Evolutionary conservation across 2,329 filamentous ascomycete genomes (phyloP), one percentile per base, ranked within the genome.

Genomic region (Cladophialophora exuberans): DNA sequence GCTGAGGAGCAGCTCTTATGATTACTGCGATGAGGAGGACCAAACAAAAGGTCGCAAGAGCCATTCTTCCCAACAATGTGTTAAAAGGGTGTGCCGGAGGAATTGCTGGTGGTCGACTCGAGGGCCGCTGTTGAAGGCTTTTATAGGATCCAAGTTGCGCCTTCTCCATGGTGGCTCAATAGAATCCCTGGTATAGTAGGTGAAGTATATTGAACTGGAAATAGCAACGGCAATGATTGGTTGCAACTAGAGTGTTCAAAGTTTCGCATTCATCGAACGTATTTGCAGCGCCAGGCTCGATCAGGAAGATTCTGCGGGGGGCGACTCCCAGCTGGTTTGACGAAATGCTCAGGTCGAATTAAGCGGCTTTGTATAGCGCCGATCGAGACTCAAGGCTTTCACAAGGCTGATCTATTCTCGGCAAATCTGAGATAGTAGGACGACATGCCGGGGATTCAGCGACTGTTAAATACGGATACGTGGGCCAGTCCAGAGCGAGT

Each of bases 1-100:
- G 52, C 43, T 59, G 52, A 17, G 52, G 33, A 35, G 41, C 33
- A 15, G 42, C 43, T 23, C 28, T 20, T 18, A 46, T 25, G 6
- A 51, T 10, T 15, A 43, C 17, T 13, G 28, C 28, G 13, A 52
- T 25, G 15, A 44, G 30, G 11, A 58, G 13, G 18, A 48, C 31
- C 13, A 23, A 22, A 47, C 6, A 18, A 15, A 45, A 13, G 38
- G 15, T 26, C 10, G 50, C 17, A 15, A 39, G 11, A 9, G 7
- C 6, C 7, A 57, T 4, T n/a, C 23, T 33, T 36, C 31, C 9
- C n/a, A 17, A 31, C 46, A 56, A 51, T 13, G 2, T 49, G 23
- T 18, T 6, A 20, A 35, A 39, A 23, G n/a, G n/a, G n/a, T n/a
- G n/a, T n/a, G n/a, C n/a, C n/a, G n/a, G n/a, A n/a, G n/a, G n/a